Evolutionary conservation across 2,329 filamentous ascomycete genomes (phyloP).

Genomic region (Endoconidiophora polonica): DNA sequence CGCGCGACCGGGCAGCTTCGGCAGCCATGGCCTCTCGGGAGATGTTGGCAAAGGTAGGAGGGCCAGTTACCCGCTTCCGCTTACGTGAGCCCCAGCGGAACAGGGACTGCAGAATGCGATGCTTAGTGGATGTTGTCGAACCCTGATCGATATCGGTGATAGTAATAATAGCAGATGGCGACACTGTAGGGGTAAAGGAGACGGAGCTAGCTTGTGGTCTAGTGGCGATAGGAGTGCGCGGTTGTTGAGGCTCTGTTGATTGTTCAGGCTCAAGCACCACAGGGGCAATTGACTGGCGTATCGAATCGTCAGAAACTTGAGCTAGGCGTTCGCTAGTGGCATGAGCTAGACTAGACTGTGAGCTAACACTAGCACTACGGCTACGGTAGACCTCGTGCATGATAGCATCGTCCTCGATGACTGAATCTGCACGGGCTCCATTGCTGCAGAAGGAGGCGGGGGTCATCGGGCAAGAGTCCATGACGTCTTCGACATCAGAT

Average conservation of each 20-base stretch:
- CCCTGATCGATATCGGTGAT: conserved; percentile 5
- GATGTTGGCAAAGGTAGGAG: conserved; percentile 16
- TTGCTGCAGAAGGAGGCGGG: conserved; percentile 1
- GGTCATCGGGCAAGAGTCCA: conserved; percentile 3
- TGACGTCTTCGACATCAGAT: background rate
- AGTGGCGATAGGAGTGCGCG: background rate
- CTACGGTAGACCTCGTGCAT: background rate
- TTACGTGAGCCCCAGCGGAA: conserved; percentile 16
- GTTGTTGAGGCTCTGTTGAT: background rate
- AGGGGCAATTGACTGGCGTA: no score
- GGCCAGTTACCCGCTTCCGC: conserved; percentile 15
- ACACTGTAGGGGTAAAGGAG: conserved; percentile 12
- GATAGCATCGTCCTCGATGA: background rate
- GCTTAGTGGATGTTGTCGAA: conserved; percentile 3
- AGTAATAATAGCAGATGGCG: conserved; percentile 6
- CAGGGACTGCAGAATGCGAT: conserved; percentile 11
- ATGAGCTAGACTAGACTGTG: background rate
- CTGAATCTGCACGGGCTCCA: background rate
- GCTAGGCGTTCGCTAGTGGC: background rate
- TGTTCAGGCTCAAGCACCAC: background rate
- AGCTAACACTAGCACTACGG: background rate
- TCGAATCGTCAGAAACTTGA: no score
- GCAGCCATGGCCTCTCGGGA: conserved; percentile 22
- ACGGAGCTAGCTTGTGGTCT: conserved; percentile 11
- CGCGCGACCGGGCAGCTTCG: conserved; percentile 22